These are phyloP conservation scores for Cryptomeria japonica DNA, from an alignment of 75 land plant species.

Conservation along the genomic window DNA sequence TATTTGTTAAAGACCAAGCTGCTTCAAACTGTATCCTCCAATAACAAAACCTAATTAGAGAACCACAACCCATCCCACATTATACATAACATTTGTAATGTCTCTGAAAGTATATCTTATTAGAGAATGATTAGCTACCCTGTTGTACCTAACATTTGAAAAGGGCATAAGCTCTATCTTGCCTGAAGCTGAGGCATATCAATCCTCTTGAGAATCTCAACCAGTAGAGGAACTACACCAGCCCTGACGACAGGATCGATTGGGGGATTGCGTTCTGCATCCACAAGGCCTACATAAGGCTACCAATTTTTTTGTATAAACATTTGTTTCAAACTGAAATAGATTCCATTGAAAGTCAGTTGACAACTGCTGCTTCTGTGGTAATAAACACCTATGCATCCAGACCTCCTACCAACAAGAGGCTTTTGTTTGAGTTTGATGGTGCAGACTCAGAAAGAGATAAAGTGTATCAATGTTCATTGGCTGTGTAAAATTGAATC, in stretches of 20 bases:
- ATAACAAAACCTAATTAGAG: not conserved
- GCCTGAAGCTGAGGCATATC: conserved; percentile 51
- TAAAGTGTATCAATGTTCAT: too few species aligned
- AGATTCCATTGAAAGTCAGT: not conserved
- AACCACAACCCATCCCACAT: not conserved
- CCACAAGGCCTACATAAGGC: not conserved
- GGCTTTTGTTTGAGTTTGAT: too few species aligned
- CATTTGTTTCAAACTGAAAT: not conserved
- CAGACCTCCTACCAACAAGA: too few species aligned
- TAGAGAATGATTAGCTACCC: not conserved
- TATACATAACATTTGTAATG: not conserved
- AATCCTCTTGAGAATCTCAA: conserved; percentile 31
- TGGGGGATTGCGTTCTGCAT: not conserved
- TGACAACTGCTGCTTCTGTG: not conserved
- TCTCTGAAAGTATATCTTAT: not conserved
- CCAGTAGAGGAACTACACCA: conserved; percentile 49
- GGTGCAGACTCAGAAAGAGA: too few species aligned
- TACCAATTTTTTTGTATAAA: not conserved
- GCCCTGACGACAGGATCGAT: conserved; percentile 24
- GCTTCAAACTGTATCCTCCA: conserved; percentile 36
- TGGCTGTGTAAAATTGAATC: too few species aligned
- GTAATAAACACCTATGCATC: too few species aligned
- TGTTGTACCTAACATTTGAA: too few species aligned
- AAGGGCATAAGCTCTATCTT: not conserved
- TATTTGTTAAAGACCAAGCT: conserved; percentile 46